Conservation (phyloP, 257 asterid species). For the Linderniella brevidens region DNA sequence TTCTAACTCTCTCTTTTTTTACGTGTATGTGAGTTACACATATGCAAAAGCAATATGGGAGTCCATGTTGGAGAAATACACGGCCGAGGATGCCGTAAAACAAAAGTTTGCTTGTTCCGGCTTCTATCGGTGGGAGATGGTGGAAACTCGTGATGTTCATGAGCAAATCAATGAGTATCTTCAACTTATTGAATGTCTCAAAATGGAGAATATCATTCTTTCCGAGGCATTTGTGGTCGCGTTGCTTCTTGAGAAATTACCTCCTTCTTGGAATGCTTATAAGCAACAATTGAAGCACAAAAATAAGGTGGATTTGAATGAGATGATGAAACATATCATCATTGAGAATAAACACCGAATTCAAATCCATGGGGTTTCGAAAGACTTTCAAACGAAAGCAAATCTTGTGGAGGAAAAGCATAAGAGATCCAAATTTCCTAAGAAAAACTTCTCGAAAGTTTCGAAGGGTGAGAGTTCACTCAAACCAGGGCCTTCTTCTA, state of each 20-base stretch:
- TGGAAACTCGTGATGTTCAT: neutral
- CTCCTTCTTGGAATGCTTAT: neutral
- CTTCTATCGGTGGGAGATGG: neutral
- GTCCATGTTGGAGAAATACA: neutral
- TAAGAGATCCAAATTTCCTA: neutral
- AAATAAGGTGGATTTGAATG: neutral
- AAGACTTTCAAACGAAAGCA: no score
- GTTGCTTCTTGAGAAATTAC: neutral
- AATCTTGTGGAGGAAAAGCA: neutral
- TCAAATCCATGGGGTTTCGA: neutral
- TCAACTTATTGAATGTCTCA: neutral
- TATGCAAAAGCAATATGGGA: neutral
- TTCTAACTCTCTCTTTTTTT: neutral
- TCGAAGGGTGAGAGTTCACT: neutral
- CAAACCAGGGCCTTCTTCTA: neutral
- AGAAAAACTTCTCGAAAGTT: neutral
- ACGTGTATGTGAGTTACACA: no score
- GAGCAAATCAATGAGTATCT: neutral
- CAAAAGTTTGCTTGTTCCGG: neutral
- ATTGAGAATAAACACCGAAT: neutral
- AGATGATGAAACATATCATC: no score
- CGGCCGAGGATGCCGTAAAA: neutral
- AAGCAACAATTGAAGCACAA: slow-evolving; percentile 1
- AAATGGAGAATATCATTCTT: neutral
- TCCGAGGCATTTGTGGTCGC: neutral